These are phyloP conservation scores for Paramecium octaurelia DNA, from an alignment of 73 alveolate species.

Conservation along the genomic window DNA sequence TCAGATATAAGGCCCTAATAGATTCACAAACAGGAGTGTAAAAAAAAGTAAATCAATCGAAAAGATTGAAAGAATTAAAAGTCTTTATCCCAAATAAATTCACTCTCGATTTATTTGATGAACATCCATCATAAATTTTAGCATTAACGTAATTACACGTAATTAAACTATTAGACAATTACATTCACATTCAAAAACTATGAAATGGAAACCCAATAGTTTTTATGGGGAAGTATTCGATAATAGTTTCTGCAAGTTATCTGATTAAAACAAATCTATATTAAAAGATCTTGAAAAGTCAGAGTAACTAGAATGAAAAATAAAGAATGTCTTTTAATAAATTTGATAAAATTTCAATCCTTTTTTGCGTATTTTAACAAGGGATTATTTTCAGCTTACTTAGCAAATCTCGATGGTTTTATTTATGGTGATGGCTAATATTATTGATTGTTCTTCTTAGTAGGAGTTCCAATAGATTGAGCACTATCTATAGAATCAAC, in stretches of 20 bases:
- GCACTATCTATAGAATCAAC: not conserved
- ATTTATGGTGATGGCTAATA: constrained; percentile 28
- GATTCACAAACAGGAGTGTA: constrained; percentile 9
- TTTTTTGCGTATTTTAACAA: constrained; percentile 23
- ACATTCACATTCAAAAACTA: not conserved
- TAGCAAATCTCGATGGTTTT: constrained; percentile 42
- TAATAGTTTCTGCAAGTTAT: not conserved
- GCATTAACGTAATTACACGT: not conserved
- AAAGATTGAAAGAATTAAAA: not conserved
- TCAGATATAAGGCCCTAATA: not conserved
- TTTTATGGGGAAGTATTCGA: constrained; percentile 9
- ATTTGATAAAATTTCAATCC: not conserved
- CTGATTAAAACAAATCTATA: not conserved
- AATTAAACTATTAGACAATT: not conserved
- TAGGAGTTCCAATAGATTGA: constrained; percentile 10
- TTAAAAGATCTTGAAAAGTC: not conserved
- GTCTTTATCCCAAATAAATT: not conserved
- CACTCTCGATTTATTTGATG: not conserved
- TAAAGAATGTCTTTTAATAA: not conserved
- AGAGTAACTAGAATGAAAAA: not conserved
- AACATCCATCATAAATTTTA: constrained; percentile 12
- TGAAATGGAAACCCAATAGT: constrained; percentile 12
- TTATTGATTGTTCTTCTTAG: not conserved
- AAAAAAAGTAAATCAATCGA: not conserved
- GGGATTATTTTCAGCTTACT: not conserved